Evolutionary conservation across 768 basidiomycete species (phyloP), one percentile per base, ranked within the genome.

Genomic region (Rhodocollybia butyracea): DNA sequence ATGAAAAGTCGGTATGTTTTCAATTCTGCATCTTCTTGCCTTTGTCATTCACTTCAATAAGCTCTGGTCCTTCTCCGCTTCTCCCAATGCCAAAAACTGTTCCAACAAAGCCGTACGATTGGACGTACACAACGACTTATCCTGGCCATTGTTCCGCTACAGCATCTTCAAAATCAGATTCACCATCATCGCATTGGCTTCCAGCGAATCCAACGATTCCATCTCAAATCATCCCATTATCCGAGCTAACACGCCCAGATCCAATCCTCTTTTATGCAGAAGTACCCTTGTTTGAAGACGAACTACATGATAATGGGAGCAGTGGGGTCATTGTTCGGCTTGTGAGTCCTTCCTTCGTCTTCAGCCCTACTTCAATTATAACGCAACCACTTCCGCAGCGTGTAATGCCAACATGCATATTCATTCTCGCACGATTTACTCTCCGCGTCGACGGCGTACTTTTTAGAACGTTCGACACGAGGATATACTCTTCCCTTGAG

Each of bases 231-330:
- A 94, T 62, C 60, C 67, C 8, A 95, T 99, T 55, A 94, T 96
- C 85, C 1, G 87, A 95, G 59, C 81, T 98, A 29, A 88, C 87
- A 10, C 82, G 90, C 26, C 91, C 86, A 55, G 96, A 98, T 70
- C 97, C 97, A 15, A 98, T 98, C 61, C 75, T 98, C n/a, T 99
- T 96, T 71, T 98, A 96, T 65, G 93, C 96, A 6, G 95, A 98
- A 63, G 83, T 98, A 1, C 91, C 93, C 0, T 73, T 98, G 4
- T 98, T 91, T 66, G 96, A 99, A 65, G 94, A 98, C 67, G 97
- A 99, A 68, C 76, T 98, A 42, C 94, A 98, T 65, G 97, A 99
- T 66, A 98, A 98, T 65, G 97, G 97, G 0, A 84, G 91, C 5
- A 94, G 94, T 1, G 81, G 85, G 29, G 69, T 94, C 1, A 79